Evolutionary conservation across 371 early-diverging fungal genomes (phyloP), one percentile per base, ranked within the genome.

Genomic region (Mucor circinelloides): DNA sequence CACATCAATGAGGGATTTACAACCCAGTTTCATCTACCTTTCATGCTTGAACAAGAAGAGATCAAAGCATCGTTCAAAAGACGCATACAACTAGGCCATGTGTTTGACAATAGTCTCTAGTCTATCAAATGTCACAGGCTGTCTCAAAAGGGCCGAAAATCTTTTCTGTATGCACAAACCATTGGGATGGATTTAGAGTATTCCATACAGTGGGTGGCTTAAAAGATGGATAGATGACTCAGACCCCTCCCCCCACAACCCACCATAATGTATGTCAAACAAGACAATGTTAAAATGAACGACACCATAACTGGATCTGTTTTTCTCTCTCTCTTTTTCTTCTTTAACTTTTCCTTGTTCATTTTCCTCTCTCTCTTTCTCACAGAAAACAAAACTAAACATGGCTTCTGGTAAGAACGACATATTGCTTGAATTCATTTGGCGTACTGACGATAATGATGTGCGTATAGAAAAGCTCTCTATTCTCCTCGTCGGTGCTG

Each of bases 401-500:
- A 70, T 72, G 72, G 66, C 64, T 72, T 68, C 72, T 62, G 72
- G 72, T 72, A 67, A 52, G 32, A n/a, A n/a, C 30, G 31, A 38
- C 32, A 48, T 0, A 6, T 9, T 17, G 23, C 17, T 38, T 10
- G 6, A 17, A 23, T 8, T 5, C 15, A 13, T n/a, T 48, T 12
- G 9, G 6, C 36, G 19, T n/a, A 19, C 15, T 50, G 19, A 28
- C 23, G n/a, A n/a, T n/a, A n/a, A n/a, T n/a, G n/a, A 10, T 60
- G 10, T 55, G 31, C 6, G 2, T 42, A 57, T 75, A 86, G 88
- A 87, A 58, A 84, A 81, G 65, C 82, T 92, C 59, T 88, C 84
- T 62, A 87, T 98, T 56, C 87, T 98, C 68, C 79, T 98, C 48
- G 85, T 98, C 67, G 99, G 99, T 65, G 81, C 91, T 67, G 99